Base-by-base conservation (phyloP, 352 stramenopile species). In the Pythium volutum region DNA sequence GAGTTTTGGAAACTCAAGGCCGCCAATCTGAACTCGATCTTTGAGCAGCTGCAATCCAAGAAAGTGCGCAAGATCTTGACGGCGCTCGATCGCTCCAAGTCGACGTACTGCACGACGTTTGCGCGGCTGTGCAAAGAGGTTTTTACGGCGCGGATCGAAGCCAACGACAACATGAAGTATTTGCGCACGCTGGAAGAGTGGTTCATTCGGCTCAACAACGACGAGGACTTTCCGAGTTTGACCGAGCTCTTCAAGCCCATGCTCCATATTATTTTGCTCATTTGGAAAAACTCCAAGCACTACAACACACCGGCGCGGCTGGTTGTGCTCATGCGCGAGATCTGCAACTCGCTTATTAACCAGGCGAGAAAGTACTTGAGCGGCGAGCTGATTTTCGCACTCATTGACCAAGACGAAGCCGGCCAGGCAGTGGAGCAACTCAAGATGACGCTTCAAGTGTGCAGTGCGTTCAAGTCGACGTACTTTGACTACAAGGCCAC, bases 221-320 rank as follows among this genome's bases (percentile, higher is more conserved):
- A 97, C 62, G 93, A 98, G 45, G 95, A 98, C 68, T 98, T 98
- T 51, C 88, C 89, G 9, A 93, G 87, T 12, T 74, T 98, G 12
- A 85, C 83, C 2, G 78, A 96, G 53, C 75, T 98, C 20, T 99
- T 99, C 79, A 99, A 98, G 74, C 97, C 97, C n/a, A 98, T 98
- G 79, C 75, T 99, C 16, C 96, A 99, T 70, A 98, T 98, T 55
- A 97, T 99, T 15, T 79, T 99, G 60, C 75, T 99, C 22, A 99
- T 99, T 63, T 99, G 97, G 97, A 99, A 99, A 73, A 98, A 99
- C 77, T 98, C 93, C 25, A 97, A 97, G 72, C 90, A 98, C 75
- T 99, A 99, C 88, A 99, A 99, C 75, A 98, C 95, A 9, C 92
- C 97, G 0, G 92, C 91, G 22, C 76, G 96, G 1, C 83, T 99